Conservation (phyloP, 73 alveolate genomes). For the Paramecium primaurelia region DNA sequence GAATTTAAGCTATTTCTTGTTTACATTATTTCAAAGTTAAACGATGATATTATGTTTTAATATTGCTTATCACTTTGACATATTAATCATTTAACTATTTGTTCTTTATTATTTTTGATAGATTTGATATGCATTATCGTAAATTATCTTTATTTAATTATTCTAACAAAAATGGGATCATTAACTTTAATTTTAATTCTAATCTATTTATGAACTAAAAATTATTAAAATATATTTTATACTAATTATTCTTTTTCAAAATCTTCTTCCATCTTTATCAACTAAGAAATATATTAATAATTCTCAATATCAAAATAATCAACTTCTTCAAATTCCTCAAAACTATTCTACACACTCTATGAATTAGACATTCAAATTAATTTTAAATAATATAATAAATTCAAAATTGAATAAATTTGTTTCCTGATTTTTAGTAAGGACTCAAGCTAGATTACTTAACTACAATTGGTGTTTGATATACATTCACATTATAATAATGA, state of each 20-base stretch:
- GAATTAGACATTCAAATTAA: not conserved
- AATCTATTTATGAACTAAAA: not conserved
- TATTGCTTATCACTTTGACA: not conserved
- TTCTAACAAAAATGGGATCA: not conserved
- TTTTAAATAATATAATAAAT: not conserved
- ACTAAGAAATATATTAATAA: not conserved
- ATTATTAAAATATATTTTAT: not conserved
- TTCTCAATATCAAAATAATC: not conserved
- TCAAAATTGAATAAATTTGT: not conserved
- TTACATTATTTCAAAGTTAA: not conserved
- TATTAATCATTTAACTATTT: not conserved
- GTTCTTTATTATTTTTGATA: not conserved
- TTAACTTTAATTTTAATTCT: not conserved
- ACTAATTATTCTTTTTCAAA: not conserved
- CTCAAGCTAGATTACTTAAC: not conserved
- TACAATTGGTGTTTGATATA: not conserved
- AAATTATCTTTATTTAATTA: not conserved
- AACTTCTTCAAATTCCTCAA: not conserved
- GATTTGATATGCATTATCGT: not conserved
- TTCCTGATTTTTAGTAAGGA: not conserved
- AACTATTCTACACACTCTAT: not conserved
- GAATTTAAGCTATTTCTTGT: not conserved
- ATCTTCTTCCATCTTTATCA: not conserved
- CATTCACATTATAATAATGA: not conserved
- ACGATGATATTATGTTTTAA: not conserved